A percentile compares a stretch with the other conserved stretches of the same genome.
Conservation (phyloP, 2,329 filamentous ascomycete species). For the Beauveria australis region DNA sequence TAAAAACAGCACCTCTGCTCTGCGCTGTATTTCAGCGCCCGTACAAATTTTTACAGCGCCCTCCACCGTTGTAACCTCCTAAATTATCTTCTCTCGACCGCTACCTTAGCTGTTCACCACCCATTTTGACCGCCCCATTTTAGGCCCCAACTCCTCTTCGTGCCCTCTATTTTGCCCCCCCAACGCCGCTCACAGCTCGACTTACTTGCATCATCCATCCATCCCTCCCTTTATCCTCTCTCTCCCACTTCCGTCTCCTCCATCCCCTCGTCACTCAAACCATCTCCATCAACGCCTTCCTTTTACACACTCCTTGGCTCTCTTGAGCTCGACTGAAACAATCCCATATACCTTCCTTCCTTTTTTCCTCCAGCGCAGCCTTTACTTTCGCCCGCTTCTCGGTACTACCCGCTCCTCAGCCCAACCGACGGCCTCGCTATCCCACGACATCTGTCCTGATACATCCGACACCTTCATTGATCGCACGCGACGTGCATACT, state of each 20-base stretch:
- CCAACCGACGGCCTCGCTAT: slow-evolving; percentile 3
- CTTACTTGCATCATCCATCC: slow-evolving; percentile 10
- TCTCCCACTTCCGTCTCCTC: neutral
- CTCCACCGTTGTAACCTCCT: no score
- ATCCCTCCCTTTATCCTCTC: slow-evolving; percentile 7
- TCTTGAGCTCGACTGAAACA: slow-evolving; percentile 20
- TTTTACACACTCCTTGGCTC: slow-evolving; percentile 32
- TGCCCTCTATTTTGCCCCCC: neutral
- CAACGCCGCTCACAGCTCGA: neutral
- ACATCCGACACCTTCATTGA: slow-evolving; percentile 15
- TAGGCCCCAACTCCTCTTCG: neutral
- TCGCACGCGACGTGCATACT: slow-evolving; percentile 37
- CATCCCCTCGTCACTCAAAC: neutral
- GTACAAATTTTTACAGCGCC: no score
- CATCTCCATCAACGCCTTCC: slow-evolving; percentile 22
- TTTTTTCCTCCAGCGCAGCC: slow-evolving; percentile 6
- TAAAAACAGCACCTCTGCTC: no score
- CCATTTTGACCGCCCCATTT: neutral
- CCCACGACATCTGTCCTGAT: slow-evolving; percentile 11
- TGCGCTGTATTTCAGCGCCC: no score
- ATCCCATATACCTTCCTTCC: slow-evolving; percentile 30
- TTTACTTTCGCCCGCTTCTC: neutral
- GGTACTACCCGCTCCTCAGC: neutral
- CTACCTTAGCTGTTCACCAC: neutral
- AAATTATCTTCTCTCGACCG: neutral